Conservation (phyloP, 1,284 basidiomycete species). For the Cutaneotrichosporon cavernicola region DNA sequence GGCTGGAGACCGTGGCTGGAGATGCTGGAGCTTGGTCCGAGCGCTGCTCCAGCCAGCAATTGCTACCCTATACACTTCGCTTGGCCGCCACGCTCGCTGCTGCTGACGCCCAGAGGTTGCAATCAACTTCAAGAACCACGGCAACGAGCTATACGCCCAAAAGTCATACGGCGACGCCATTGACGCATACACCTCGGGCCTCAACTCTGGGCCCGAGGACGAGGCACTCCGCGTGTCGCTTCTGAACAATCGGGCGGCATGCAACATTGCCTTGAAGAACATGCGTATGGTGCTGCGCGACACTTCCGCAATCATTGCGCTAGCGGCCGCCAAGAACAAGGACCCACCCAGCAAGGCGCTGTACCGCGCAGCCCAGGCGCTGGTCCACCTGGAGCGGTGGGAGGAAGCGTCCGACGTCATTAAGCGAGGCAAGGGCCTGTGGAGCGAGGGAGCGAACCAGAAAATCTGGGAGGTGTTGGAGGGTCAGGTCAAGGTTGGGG, state of each 20-base stretch:
- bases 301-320: constrained; percentile 68
- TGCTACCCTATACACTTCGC: too few species aligned
- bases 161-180: constrained; percentile 83
- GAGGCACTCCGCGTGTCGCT: constrained; percentile 65
- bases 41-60: background rate
- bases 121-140: constrained; percentile 89
- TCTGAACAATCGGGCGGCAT: constrained; percentile 85
- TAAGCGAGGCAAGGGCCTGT: constrained; percentile 52
- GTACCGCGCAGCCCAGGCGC: constrained; percentile 74
- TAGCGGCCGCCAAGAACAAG: constrained; percentile 56
- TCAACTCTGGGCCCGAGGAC: constrained; percentile 77
- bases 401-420: constrained; percentile 81
- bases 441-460: constrained; percentile 27
- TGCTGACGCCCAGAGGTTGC: constrained; percentile 68
- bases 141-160: constrained; percentile 87
- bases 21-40: background rate
- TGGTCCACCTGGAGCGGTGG: constrained; percentile 67
- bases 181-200: constrained; percentile 84
- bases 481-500: constrained; percentile 30
- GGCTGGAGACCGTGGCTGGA: background rate
- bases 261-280: constrained; percentile 88
- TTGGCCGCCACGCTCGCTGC: background rate
- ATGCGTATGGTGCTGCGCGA: constrained; percentile 80
- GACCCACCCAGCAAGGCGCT: constrained; percentile 70
- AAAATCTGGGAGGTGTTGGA: constrained; percentile 27